phyloP scores from a whole-genome alignment of 371 early-diverging fungal genomes.

The Rhizopus microsporus region DNA sequence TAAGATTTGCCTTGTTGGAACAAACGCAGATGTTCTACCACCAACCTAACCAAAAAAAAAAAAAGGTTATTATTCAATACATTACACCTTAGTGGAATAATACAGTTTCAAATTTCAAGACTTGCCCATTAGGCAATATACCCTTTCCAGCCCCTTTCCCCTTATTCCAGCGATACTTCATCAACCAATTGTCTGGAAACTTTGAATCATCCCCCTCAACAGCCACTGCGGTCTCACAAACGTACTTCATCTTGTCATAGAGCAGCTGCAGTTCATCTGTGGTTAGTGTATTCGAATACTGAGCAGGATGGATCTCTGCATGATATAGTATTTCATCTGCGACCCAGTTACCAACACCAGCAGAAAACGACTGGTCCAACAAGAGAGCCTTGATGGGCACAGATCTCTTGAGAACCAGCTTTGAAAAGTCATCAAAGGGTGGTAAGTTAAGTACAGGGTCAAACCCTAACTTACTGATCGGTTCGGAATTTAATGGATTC shows the following conservation, averaged over 20 bases:
- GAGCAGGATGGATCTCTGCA: constrained; percentile 62
- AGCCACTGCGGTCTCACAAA: constrained; percentile 48
- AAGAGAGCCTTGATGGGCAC: constrained; percentile 61
- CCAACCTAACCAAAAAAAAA: constrained; percentile 10
- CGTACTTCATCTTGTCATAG: constrained; percentile 39
- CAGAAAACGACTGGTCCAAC: constrained; percentile 61
- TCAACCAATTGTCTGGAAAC: constrained; percentile 66
- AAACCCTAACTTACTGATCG: constrained; percentile 60
- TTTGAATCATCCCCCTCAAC: constrained; percentile 58
- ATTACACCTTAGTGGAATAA: not conserved
- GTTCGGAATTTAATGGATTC: constrained; percentile 42
- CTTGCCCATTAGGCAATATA: constrained; percentile 35
- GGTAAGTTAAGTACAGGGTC: constrained; percentile 59
- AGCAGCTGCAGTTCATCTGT: constrained; percentile 41
- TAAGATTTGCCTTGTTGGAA: constrained; percentile 18
- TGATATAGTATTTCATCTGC: constrained; percentile 68
- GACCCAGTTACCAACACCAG: constrained; percentile 77
- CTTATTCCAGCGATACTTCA: constrained; percentile 64
- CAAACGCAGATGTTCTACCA: constrained; percentile 29
- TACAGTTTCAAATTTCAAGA: constrained; percentile 45
- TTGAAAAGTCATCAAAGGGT: constrained; percentile 32
- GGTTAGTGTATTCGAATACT: constrained; percentile 47
- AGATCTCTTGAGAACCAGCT: constrained; percentile 31
- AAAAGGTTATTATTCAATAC: not conserved
- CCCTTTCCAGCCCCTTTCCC: constrained; percentile 38